Evolutionary conservation across 2,329 filamentous ascomycete genomes (phyloP), one percentile per base, ranked within the genome.

Genomic region (Calonectria fujianensis): DNA sequence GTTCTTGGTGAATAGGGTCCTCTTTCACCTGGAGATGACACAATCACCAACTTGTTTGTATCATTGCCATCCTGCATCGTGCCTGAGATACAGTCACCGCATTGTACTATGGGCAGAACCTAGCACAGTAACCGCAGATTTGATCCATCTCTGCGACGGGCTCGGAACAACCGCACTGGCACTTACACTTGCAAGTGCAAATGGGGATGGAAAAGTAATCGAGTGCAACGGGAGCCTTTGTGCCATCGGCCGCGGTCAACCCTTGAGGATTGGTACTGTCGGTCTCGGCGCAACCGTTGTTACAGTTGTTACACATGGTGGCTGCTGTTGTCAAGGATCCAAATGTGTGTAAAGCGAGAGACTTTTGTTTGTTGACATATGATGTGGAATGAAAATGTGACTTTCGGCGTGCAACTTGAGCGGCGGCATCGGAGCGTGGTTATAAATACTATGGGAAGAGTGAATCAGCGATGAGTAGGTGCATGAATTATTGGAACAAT

Each of bases 141-240:
- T 18, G 1, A 29, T 31, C 27, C 24, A 2, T 8, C 11, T 27
- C 27, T 2, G 24, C 5, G 14, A 73, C 50, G 8, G 24, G 3
- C 11, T 69, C 66, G 3, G 65, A 29, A 45, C 75, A 77, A 10
- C 66, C 74, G 48, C 75, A 76, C 5, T 74, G 66, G 37, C 74
- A 74, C 14, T 29, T n/a, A 24, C 75, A 77, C 7, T 74, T 67
- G 37, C 72, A 73, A 8, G 27, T 31, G 27, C 75, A 77, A 10
- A 20, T 9, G 2, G 27, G 29, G 16, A 54, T 3, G 54, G n/a
- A 29, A 11, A 7, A 8, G 32, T 6, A 8, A 41, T 48, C 35
- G 52, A 16, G n/a, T 20, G 24, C 18, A 41, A 41, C 35, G 14
- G 18, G 14, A 1, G 24, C 27, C 14, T 41, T 11, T 24, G 4